These are phyloP conservation scores for Larix kaempferi DNA, from an alignment of 75 land plant species.

Conservation along the genomic window DNA sequence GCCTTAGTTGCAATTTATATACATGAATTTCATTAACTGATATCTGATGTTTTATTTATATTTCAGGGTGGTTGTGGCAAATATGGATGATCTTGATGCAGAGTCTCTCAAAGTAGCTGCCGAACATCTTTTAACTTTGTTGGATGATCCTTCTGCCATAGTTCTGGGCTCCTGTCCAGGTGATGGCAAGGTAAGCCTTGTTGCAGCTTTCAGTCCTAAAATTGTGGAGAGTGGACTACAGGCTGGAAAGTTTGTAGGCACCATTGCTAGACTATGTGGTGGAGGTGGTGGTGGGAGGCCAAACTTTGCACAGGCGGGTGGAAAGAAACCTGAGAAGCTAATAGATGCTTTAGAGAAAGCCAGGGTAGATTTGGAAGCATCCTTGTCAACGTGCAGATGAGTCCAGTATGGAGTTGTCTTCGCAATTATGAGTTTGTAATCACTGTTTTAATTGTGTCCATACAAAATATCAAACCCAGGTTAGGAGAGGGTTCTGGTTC, in stretches of 20 bases:
- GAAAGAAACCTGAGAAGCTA: conserved; percentile 83
- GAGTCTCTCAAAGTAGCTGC: conserved; percentile 85
- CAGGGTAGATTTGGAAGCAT: conserved; percentile 35
- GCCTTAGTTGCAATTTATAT: background rate
- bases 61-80: conserved; percentile 76
- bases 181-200: conserved; percentile 83
- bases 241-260: conserved; percentile 90
- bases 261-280: conserved; percentile 82
- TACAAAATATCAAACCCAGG: background rate
- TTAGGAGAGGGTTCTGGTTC: background rate
- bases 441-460: background rate
- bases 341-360: conserved; percentile 67
- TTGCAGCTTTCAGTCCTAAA: conserved; percentile 82
- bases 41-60: background rate
- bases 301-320: conserved; percentile 98
- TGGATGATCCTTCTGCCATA: conserved; percentile 83
- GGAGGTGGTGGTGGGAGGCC: conserved; percentile 98
- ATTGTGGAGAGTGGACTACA: conserved; percentile 70
- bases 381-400: conserved; percentile 20
- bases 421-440: background rate
- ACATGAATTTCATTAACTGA: background rate
- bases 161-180: conserved; percentile 74
- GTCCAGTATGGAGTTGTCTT: background rate
- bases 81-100: conserved; percentile 71
- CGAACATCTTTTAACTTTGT: conserved; percentile 47